Base-by-base conservation (phyloP, 805 yeast species). In the Wickerhamomyces mucosus region DNA sequence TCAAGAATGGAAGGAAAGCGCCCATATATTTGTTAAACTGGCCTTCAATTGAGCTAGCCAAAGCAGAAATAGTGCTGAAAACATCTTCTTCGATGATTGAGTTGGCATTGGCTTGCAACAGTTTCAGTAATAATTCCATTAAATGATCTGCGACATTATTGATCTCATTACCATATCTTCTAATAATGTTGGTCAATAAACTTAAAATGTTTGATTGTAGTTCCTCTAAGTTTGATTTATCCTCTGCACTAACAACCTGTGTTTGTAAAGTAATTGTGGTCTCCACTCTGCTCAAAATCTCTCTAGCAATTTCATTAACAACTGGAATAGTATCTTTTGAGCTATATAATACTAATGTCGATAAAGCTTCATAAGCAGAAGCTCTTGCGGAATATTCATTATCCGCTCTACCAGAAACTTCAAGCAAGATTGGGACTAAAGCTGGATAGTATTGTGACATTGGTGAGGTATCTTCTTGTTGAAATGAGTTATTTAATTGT, bases 281-380 rank as follows among this genome's bases (percentile, higher is more conserved):
- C 33, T 81, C 83, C 42, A 92, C 66, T 44, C 95, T 75, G 37
- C 59, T 60, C 50, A 89, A 65, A 17, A 79, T 76, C 44, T 79
- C 88, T 7, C 75, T 61, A 3, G 96, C 94, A 43, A 89, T 71
- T 28, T 68, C 65, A 38, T 80, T 77, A 22, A 88, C 78, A 16
- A 75, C 56, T 22, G 72, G 74, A 55, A 81, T 65, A 25, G 80
- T 80, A 47, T 74, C 82, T 27, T 65, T 67, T 6, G 94, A 75
- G 48, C 89, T 69, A 55, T 71, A 80, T 29, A 76, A 67, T 16
- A 89, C 95, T 50, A 88, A 63, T 0, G 89, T 68, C 2, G 95
- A 77, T 43, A 92, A 62, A 0, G 96, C 94, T 58, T 94, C 96
- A 55, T 85, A 92, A 2, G 97, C 94, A n/a, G 96, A 85, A 2